A percentile compares a stretch with the other conserved stretches of the same genome.
phyloP scores from a whole-genome alignment of 805 yeast species.

The Candida broadrunensis region DNA sequence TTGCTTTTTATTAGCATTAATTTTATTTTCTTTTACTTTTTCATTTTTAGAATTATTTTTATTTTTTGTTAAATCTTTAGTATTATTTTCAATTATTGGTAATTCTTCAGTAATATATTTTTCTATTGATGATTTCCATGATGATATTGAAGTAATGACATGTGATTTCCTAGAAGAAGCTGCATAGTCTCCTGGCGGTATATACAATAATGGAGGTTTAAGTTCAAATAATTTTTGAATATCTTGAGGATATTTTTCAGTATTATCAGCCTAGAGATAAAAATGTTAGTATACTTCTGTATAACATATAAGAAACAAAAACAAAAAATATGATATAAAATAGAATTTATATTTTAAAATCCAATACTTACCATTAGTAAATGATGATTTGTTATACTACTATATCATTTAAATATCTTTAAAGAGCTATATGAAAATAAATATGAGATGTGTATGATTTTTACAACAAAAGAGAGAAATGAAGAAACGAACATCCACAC shows the following conservation, averaged over 20 bases:
- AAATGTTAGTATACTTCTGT: constrained; percentile 2
- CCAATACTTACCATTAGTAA: constrained; percentile 1
- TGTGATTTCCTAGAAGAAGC: constrained; percentile 47
- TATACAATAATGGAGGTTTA: constrained; percentile 51
- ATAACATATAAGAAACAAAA: too few species aligned
- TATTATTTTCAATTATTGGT: neutral
- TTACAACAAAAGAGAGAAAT: too few species aligned
- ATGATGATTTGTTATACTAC: neutral
- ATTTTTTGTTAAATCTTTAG: neutral
- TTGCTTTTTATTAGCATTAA: constrained; percentile 6
- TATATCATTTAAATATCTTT: neutral
- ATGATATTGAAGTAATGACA: constrained; percentile 45
- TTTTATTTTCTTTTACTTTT: constrained; percentile 1
- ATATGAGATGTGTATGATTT: too few species aligned
- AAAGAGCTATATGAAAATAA: too few species aligned
- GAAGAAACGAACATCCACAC: too few species aligned
- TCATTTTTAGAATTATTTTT: constrained; percentile 3
- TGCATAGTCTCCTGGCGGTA: constrained; percentile 49
- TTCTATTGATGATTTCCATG: constrained; percentile 18
- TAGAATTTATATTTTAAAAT: neutral
- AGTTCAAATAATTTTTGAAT: constrained; percentile 56
- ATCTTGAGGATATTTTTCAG: constrained; percentile 33
- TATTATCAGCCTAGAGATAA: constrained; percentile 12
- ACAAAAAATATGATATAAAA: too few species aligned
- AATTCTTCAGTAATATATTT: constrained; percentile 24